These are phyloP conservation scores for Lithohypha guttulata DNA, from an alignment of 2,329 filamentous ascomycete genomes.

Conservation along the genomic window DNA sequence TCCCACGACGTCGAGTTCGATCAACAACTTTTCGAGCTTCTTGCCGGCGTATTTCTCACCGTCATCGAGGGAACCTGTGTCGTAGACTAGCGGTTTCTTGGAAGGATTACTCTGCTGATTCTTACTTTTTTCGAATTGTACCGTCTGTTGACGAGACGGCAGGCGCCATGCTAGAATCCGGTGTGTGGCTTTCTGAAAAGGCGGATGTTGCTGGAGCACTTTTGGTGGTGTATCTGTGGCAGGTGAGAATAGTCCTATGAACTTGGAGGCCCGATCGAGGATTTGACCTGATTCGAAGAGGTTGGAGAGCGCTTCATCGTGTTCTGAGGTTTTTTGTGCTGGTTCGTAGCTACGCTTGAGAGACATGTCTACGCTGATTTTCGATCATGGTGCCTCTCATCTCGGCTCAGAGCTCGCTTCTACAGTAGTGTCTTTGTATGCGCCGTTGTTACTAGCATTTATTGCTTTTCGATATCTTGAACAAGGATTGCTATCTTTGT, in stretches of 20 bases:
- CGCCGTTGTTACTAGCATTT: too few relatives aligned
- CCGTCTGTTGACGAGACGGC: slow-evolving; percentile 37
- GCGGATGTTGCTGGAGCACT: slow-evolving; percentile 34
- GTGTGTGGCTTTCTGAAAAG: slow-evolving; percentile 38
- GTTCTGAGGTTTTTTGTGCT: too few relatives aligned
- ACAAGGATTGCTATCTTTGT: too few relatives aligned
- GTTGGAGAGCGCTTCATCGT: slow-evolving; percentile 11
- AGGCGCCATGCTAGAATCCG: slow-evolving; percentile 42
- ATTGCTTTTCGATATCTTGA: too few relatives aligned
- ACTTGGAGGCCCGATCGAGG: slow-evolving; percentile 41
- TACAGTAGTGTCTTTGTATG: too few relatives aligned
- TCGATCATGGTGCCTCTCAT: too few relatives aligned
- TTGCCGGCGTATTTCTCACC: slow-evolving; percentile 44
- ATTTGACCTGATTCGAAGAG: slow-evolving; percentile 38
- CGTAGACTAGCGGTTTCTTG: slow-evolving; percentile 24
- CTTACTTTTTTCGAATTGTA: too few relatives aligned
- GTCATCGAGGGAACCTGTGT: slow-evolving; percentile 41
- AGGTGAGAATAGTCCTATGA: slow-evolving; percentile 41
- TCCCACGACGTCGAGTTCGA: slow-evolving; percentile 34
- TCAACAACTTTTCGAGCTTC: slow-evolving; percentile 37
- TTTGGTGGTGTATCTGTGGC: slow-evolving; percentile 25
- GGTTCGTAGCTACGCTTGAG: slow-evolving; percentile 4
- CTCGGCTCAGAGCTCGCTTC: too few relatives aligned
- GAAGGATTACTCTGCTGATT: neutral
- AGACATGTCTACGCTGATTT: neutral